These are phyloP conservation scores for Chloridella minuta DNA, from an alignment of 352 stramenopile species.

Conservation along the genomic window DNA sequence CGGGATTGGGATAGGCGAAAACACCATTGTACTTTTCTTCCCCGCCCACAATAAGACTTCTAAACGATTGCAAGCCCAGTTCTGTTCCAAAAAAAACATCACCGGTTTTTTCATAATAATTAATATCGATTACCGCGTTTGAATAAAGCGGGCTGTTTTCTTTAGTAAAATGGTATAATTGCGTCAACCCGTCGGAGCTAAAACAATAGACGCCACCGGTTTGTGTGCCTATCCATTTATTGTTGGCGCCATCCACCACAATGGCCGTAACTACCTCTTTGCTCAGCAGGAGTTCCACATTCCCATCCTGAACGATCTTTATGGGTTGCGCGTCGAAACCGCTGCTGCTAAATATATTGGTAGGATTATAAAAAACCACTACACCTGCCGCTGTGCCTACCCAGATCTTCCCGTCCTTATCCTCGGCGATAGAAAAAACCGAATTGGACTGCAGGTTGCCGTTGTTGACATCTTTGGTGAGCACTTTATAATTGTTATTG, in stretches of 20 bases:
- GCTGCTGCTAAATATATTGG: not conserved
- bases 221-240: not conserved
- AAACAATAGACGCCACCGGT: not conserved
- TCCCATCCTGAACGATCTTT: not conserved
- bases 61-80: not conserved
- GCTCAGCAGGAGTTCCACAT: not conserved
- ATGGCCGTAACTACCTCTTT: not conserved
- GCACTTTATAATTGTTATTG: not conserved
- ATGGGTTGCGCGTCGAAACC: not conserved
- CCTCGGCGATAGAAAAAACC: not conserved
- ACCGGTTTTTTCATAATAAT: not conserved
- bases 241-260: not conserved
- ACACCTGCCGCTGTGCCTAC: not conserved
- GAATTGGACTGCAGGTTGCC: not conserved
- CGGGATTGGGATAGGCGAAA: not conserved
- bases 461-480: not conserved
- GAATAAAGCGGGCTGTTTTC: not conserved
- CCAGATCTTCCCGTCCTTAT: not conserved
- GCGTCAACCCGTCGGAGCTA: not conserved
- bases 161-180: not conserved
- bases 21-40: not conserved
- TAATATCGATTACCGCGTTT: not conserved
- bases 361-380: not conserved
- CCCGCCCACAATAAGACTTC: not conserved
- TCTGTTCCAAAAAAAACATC: not conserved